phyloP scores from a whole-genome alignment of 371 early-diverging fungal genomes.

The Sporodiniella umbellata region DNA sequence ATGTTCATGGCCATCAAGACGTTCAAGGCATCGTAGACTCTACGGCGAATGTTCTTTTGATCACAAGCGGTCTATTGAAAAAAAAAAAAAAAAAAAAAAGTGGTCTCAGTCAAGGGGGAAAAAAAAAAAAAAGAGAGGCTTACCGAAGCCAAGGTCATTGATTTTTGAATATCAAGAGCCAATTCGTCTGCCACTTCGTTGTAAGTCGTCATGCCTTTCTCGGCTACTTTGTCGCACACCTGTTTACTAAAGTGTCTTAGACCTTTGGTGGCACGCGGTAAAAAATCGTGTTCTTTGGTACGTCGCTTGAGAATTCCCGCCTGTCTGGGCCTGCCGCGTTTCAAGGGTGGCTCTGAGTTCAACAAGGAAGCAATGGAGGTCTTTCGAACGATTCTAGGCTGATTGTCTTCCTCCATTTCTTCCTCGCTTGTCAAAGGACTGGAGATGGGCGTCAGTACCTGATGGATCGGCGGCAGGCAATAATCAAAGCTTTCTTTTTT shows the following conservation, averaged over 20 bases:
- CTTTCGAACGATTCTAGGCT: conserved; percentile 23
- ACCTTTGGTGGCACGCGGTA: conserved; percentile 39
- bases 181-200: conserved; percentile 44
- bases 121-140: neutral
- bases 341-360: conserved; percentile 19
- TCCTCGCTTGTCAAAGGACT: conserved; percentile 26
- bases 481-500: conserved; percentile 7
- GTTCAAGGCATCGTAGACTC: conserved; percentile 81
- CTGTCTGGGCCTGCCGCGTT: conserved; percentile 1
- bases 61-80: conserved; percentile 37
- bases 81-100: conserved; percentile 1
- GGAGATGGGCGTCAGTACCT: conserved; percentile 16
- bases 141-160: neutral
- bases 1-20: conserved; percentile 75
- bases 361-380: conserved; percentile 44
- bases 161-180: conserved; percentile 22
- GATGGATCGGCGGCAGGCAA: conserved; percentile 34
- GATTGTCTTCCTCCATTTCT: conserved; percentile 1
- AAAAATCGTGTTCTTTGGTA: neutral
- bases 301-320: neutral
- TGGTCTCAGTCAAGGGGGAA: too few relatives aligned
- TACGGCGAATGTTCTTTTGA: conserved; percentile 76
- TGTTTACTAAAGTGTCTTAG: conserved; percentile 60
- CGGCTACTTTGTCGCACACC: conserved; percentile 65
- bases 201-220: conserved; percentile 61